Evolutionary conservation across 495 filamentous ascomycete genomes (phyloP).

Genomic region (Xylona heveae): DNA sequence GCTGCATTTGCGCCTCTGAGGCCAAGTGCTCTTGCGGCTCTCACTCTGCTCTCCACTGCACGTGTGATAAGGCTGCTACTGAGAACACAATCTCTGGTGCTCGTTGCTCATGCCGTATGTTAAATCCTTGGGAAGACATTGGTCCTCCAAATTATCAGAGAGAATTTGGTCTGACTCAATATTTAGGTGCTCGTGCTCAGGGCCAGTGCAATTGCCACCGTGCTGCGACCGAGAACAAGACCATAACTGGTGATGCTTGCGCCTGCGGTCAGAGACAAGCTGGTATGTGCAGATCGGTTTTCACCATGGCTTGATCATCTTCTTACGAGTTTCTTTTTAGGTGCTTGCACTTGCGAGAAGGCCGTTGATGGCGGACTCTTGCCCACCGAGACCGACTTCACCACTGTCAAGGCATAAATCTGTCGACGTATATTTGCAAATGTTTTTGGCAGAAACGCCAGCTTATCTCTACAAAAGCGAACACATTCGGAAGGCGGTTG

Average conservation of each 20-base stretch:
- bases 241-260: slow-evolving; percentile 36
- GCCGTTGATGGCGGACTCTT: slow-evolving; percentile 30
- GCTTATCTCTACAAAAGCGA: no score
- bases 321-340: slow-evolving; percentile 16
- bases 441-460: no score
- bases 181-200: slow-evolving; percentile 41
- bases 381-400: slow-evolving; percentile 61
- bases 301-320: not conserved
- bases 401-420: slow-evolving; percentile 34
- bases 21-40: slow-evolving; percentile 77
- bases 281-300: slow-evolving; percentile 25
- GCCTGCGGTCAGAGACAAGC: slow-evolving; percentile 55
- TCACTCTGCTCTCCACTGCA: slow-evolving; percentile 66
- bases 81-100: slow-evolving; percentile 60
- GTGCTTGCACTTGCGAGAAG: slow-evolving; percentile 70
- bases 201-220: slow-evolving; percentile 71
- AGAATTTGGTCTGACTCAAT: no score
- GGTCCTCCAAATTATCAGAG: no score
- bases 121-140: no score
- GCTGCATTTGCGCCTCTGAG: slow-evolving; percentile 39
- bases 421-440: no score
- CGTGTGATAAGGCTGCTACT: slow-evolving; percentile 49
- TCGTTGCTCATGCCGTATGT: slow-evolving; percentile 66
- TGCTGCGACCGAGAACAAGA: slow-evolving; percentile 45
- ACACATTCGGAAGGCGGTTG: no score